phyloP scores from a whole-genome alignment of 2,329 filamentous ascomycete genomes.

The Neocatenulostroma microsporum region DNA sequence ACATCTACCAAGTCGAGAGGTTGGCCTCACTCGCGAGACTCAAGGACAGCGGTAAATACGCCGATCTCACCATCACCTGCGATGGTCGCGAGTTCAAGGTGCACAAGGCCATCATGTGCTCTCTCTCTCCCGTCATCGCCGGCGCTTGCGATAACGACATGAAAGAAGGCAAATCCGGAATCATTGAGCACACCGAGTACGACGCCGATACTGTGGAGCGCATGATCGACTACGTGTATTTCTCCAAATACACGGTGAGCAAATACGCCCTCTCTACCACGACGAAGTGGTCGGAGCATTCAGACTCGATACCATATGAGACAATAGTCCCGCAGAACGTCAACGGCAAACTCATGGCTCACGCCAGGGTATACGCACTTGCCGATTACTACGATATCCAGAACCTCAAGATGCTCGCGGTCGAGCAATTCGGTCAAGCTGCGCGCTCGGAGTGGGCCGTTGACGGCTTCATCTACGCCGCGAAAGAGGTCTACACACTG shows the following conservation, averaged over 20 bases:
- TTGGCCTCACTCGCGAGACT: conserved; percentile 1
- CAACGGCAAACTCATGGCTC: conserved; percentile 9
- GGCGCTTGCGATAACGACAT: conserved; percentile 6
- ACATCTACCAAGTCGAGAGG: neutral
- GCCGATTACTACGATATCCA: conserved; percentile 14
- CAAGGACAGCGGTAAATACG: conserved; percentile 6
- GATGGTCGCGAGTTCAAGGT: conserved; percentile 11
- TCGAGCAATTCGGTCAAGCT: conserved; percentile 3
- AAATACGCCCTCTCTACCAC: too few species aligned
- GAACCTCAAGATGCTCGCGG: conserved; percentile 7
- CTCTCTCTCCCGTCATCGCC: conserved; percentile 9
- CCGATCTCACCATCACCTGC: conserved; percentile 13
- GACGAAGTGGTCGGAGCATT: too few species aligned
- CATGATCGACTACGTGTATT: conserved; percentile 13
- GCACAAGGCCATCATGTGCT: conserved; percentile 14
- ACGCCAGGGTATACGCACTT: conserved; percentile 12
- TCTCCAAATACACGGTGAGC: too few species aligned
- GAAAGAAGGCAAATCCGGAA: conserved; percentile 4
- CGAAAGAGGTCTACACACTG: conserved; percentile 7
- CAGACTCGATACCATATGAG: too few species aligned
- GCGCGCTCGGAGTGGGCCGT: neutral
- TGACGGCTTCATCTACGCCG: conserved; percentile 9
- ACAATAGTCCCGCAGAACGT: neutral
- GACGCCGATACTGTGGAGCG: conserved; percentile 11
- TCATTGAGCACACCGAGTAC: conserved; percentile 12